These are phyloP conservation scores for Solioccasus polychromus DNA, from an alignment of 768 basidiomycete species.

Conservation along the genomic window DNA sequence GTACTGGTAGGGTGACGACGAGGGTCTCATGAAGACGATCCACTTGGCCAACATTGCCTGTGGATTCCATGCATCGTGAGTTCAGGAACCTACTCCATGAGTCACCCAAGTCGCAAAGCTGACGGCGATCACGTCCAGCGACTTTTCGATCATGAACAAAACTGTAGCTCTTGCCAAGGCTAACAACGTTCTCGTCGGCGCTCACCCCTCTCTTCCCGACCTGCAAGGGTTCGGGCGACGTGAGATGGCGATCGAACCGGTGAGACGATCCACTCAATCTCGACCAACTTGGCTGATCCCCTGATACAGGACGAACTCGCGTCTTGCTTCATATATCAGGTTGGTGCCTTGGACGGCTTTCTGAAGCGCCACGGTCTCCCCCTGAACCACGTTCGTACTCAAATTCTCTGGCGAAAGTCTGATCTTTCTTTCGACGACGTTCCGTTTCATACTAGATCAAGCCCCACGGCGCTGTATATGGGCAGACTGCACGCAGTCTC, in stretches of 20 bases:
- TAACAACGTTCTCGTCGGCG: slow-evolving; percentile 57
- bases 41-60: slow-evolving; percentile 65
- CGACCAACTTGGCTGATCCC: neutral
- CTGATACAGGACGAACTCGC: slow-evolving; percentile 47
- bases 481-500: slow-evolving; percentile 54
- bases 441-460: slow-evolving; percentile 41
- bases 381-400: slow-evolving; percentile 51
- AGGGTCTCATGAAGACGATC: slow-evolving; percentile 51
- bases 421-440: neutral
- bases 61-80: slow-evolving; percentile 64
- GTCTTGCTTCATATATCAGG: slow-evolving; percentile 62
- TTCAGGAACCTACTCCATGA: neutral
- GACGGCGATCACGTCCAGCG: slow-evolving; percentile 33
- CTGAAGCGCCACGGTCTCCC: slow-evolving; percentile 48
- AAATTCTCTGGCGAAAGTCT: neutral
- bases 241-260: slow-evolving; percentile 61
- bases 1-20: slow-evolving; percentile 45
- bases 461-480: slow-evolving; percentile 62
- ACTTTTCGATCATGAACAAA: slow-evolving; percentile 63
- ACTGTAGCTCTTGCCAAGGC: slow-evolving; percentile 57
- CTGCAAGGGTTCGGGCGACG: slow-evolving; percentile 63
- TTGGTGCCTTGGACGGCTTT: slow-evolving; percentile 63
- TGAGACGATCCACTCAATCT: slow-evolving; percentile 22
- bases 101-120: neutral
- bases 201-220: slow-evolving; percentile 62